These are phyloP conservation scores for Physcia stellaris DNA, from an alignment of 495 filamentous ascomycete species.

Conservation along the genomic window DNA sequence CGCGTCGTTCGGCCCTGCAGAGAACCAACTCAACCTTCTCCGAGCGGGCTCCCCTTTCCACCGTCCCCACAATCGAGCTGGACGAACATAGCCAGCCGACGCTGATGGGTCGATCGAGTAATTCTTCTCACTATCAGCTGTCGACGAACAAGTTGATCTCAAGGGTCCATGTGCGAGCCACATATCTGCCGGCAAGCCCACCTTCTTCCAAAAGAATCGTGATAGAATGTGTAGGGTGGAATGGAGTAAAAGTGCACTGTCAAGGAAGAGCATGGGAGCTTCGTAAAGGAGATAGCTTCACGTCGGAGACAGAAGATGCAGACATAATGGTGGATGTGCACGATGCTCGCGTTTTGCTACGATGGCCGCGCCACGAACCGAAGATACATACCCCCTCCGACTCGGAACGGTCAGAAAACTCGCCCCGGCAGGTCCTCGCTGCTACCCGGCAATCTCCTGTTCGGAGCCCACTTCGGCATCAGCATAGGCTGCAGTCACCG, in stretches of 20 bases:
- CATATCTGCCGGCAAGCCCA: conserved; percentile 54
- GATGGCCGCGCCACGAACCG: conserved; percentile 60
- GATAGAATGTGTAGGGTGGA: conserved; percentile 88
- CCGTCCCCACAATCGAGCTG: conserved; percentile 66
- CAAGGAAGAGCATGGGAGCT: conserved; percentile 78
- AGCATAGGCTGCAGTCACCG: conserved; percentile 49
- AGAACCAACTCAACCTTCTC: conserved; percentile 55
- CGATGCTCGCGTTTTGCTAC: conserved; percentile 74
- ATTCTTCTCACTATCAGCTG: conserved; percentile 80
- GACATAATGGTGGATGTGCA: conserved; percentile 96
- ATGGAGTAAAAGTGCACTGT: conserved; percentile 86
- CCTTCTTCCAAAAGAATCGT: conserved; percentile 59
- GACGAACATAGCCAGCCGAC: conserved; percentile 70
- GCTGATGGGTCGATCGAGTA: conserved; percentile 83
- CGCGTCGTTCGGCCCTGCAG: conserved; percentile 39
- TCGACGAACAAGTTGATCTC: conserved; percentile 86
- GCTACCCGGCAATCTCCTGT: conserved; percentile 9
- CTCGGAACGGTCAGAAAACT: conserved; percentile 44
- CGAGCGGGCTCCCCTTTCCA: conserved; percentile 73
- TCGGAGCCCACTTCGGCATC: conserved; percentile 54
- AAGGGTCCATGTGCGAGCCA: conserved; percentile 78
- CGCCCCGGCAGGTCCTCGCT: conserved; percentile 25
- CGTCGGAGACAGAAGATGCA: conserved; percentile 73
- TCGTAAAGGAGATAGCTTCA: conserved; percentile 77
- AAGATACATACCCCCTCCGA: conserved; percentile 48